Conservation (phyloP, 805 yeast species). For the Wickerhamiella allomyrinae region DNA sequence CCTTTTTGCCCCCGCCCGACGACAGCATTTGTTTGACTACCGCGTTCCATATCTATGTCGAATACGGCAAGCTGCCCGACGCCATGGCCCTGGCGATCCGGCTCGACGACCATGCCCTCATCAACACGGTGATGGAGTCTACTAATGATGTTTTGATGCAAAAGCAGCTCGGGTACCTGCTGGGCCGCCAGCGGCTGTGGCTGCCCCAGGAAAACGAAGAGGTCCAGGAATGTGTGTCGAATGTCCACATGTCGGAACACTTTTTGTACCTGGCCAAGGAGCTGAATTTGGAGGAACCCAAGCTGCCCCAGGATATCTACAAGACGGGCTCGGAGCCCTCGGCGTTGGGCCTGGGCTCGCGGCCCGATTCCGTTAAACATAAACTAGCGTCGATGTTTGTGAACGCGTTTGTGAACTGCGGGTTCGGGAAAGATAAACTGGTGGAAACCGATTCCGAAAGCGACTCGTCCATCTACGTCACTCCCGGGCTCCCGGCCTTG, state of each 20-base stretch:
- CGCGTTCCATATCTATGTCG: slow-evolving; percentile 71
- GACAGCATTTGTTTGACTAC: slow-evolving; percentile 74
- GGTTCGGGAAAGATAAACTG: slow-evolving; percentile 75
- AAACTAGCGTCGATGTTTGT: slow-evolving; percentile 91
- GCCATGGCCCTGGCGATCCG: slow-evolving; percentile 83
- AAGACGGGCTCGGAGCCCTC: slow-evolving; percentile 76
- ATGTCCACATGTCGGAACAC: slow-evolving; percentile 63
- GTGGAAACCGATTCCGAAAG: slow-evolving; percentile 55
- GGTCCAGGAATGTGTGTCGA: slow-evolving; percentile 79
- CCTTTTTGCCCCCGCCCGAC: slow-evolving; percentile 88
- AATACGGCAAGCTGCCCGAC: slow-evolving; percentile 69
- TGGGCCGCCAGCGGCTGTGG: slow-evolving; percentile 75
- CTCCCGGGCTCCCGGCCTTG: slow-evolving; percentile 81
- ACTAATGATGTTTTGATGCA: slow-evolving; percentile 61
- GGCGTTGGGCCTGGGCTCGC: slow-evolving; percentile 34
- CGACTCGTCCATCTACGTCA: slow-evolving; percentile 75
- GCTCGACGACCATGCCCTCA: slow-evolving; percentile 66
- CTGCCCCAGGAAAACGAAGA: slow-evolving; percentile 39
- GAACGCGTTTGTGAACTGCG: slow-evolving; percentile 80
- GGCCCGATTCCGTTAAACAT: slow-evolving; percentile 85
- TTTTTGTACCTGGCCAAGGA: slow-evolving; percentile 72
- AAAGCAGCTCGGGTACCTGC: slow-evolving; percentile 80
- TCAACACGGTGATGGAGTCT: slow-evolving; percentile 67
- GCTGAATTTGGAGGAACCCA: slow-evolving; percentile 75
- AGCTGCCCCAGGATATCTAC: slow-evolving; percentile 88